Evolutionary conservation across 1,284 basidiomycete genomes (phyloP).

Genomic region (Pseudozyma thailandica): DNA sequence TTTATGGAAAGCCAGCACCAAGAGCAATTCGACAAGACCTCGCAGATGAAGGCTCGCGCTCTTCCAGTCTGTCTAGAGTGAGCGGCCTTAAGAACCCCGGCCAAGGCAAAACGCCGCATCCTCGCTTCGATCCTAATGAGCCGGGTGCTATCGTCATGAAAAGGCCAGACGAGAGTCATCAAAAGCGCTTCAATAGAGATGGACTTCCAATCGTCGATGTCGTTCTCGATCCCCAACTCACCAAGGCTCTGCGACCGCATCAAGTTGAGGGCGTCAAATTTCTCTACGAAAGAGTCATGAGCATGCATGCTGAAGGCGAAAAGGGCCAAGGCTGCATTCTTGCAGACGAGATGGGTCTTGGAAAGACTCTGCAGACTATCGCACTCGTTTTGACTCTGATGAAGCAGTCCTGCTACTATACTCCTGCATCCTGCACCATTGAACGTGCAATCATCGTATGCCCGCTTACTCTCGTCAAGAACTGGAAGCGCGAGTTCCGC

Average conservation of each 20-base stretch:
- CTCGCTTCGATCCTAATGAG: constrained; percentile 54
- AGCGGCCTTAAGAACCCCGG: constrained; percentile 42
- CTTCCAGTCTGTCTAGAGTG: constrained; percentile 23
- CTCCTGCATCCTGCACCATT: constrained; percentile 50
- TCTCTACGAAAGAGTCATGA: constrained; percentile 92
- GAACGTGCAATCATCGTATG: constrained; percentile 77
- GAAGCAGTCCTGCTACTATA: constrained; percentile 63
- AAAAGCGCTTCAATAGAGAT: constrained; percentile 77
- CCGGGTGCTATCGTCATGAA: constrained; percentile 86
- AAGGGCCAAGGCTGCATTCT: constrained; percentile 86
- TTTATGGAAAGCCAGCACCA: constrained; percentile 39
- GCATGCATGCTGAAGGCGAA: constrained; percentile 87
- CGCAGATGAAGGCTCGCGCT: constrained; percentile 6
- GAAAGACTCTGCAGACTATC: constrained; percentile 66
- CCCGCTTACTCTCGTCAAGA: constrained; percentile 91
- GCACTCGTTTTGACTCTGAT: constrained; percentile 61
- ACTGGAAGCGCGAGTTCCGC: constrained; percentile 94
- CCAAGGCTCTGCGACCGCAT: constrained; percentile 91
- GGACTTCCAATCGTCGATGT: constrained; percentile 71
- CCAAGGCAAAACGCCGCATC: constrained; percentile 30
- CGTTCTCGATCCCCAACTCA: constrained; percentile 89
- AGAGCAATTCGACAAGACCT: constrained; percentile 10
- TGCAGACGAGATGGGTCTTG: constrained; percentile 94
- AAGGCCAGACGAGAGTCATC: constrained; percentile 77
- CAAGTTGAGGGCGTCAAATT: constrained; percentile 99